Base-by-base conservation (phyloP, 2,329 filamentous ascomycete genomes). In the Spiromastix sp. region DNA sequence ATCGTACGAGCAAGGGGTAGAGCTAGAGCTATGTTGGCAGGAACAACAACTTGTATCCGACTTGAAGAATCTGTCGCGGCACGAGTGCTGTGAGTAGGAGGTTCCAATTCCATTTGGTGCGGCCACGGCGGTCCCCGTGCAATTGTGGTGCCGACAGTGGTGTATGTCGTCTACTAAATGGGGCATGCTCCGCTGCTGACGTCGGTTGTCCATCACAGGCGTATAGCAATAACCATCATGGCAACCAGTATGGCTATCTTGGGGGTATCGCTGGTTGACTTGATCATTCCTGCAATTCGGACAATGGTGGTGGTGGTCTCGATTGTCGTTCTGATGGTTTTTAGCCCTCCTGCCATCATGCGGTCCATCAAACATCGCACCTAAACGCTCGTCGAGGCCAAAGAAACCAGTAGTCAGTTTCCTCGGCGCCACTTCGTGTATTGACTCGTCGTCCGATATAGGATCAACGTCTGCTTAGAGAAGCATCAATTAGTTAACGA, bases 311-410 rank as follows among this genome's bases (percentile, higher is more conserved):
- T 7, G 7, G 7, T 24, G 7, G n/a, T 24, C 21, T 7, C 21
- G 21, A 7, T 7, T 7, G 21, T 24, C n/a, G 21, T 7, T 7
- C 7, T n/a, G 7, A n/a, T 24, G 21, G n/a, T 24, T 24, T n/a
- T 7, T 24, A 24, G 21, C 7, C 21, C 18, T 27, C 18, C 12
- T 18, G 24, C 37, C 41, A 17, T 34, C 32, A 12, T 27, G 20
- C 4, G 21, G 21, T 24, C 41, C 41, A 25, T 43, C 41, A 25
- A 43, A 43, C n/a, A 43, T 22, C 24, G 34, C 31, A 5, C 32
- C 38, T 18, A 40, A 38, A 18, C 26, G 21, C 28, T 32, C 30
- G 16, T 10, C 12, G 12, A 7, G 7, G 7, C 21, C 21, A n/a
- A n/a, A n/a, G n/a, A n/a, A n/a, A n/a, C n/a, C n/a, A n/a, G n/a